Conservation (phyloP, 164 flowering plant genomes). For the Chimonanthus salicifolius region DNA sequence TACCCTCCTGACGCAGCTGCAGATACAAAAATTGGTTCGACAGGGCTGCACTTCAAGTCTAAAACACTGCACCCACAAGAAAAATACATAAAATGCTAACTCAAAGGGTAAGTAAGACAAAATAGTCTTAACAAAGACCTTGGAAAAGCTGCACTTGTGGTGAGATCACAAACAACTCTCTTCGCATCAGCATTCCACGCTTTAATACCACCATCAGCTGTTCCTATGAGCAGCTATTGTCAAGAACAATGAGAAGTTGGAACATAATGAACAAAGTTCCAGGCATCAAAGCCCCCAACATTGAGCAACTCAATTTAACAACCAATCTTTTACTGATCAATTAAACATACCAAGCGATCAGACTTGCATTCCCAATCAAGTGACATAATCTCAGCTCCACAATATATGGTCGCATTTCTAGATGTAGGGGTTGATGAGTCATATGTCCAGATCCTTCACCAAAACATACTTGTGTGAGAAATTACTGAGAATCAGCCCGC, state of each 20-base stretch:
- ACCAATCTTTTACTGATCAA: not conserved
- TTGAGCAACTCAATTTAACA: not conserved
- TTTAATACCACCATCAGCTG: conserved; percentile 89
- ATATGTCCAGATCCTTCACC: conserved; percentile 87
- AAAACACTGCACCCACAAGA: conserved; percentile 57
- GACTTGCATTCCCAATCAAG: conserved; percentile 98
- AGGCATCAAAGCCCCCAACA: conserved; percentile 9
- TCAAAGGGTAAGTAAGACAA: not conserved
- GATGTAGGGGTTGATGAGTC: conserved; percentile 74
- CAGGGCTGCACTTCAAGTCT: conserved; percentile 92
- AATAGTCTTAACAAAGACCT: conserved; percentile 34
- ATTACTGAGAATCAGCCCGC: not conserved
- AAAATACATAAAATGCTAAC: conserved; percentile 10
- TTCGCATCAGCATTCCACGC: conserved; percentile 99
- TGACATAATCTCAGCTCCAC: conserved; percentile 90
- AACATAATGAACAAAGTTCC: conserved; percentile 3
- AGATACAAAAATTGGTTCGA: conserved; percentile 93
- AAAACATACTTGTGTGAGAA: not conserved
- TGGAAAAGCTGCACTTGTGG: conserved; percentile 65
- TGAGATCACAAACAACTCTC: conserved; percentile 94
- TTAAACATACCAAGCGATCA: conserved; percentile 69
- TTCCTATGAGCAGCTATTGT: conserved; percentile 89
- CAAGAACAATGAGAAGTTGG: conserved; percentile 29
- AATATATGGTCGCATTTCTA: conserved; percentile 93
- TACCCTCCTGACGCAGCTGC: conserved; percentile 92